phyloP scores from a whole-genome alignment of 2,329 filamentous ascomycete genomes.

The Claviceps capensis region DNA sequence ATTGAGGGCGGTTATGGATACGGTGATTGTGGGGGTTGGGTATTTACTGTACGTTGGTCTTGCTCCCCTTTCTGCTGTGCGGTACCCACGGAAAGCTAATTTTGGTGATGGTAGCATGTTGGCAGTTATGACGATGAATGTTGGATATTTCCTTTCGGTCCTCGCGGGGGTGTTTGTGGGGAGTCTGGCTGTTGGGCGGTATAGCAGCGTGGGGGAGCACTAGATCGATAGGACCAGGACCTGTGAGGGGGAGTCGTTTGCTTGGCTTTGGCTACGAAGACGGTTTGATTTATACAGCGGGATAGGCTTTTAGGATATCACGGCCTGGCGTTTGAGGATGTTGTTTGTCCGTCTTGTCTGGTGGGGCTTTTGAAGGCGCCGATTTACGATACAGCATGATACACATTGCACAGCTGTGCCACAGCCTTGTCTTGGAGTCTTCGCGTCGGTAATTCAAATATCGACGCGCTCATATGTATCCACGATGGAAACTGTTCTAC shows the following conservation, averaged over 20 bases:
- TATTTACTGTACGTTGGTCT: slow-evolving; percentile 61
- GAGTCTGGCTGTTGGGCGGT: slow-evolving; percentile 67
- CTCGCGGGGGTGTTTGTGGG: slow-evolving; percentile 73
- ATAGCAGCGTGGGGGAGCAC: slow-evolving; percentile 37
- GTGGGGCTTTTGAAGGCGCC: too few species aligned
- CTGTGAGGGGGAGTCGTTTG: not conserved
- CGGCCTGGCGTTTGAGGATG: too few species aligned
- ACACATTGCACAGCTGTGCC: too few species aligned
- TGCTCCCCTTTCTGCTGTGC: not conserved
- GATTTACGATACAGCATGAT: too few species aligned
- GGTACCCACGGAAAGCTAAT: too few species aligned
- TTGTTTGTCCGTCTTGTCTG: too few species aligned
- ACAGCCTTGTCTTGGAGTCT: too few species aligned
- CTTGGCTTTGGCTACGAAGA: too few species aligned
- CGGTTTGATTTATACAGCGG: not conserved
- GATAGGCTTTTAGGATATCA: too few species aligned
- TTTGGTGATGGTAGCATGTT: slow-evolving; percentile 52
- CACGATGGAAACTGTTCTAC: too few species aligned
- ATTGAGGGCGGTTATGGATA: slow-evolving; percentile 56
- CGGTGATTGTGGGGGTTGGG: slow-evolving; percentile 59
- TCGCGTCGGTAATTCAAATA: too few species aligned
- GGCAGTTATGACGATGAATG: slow-evolving; percentile 80
- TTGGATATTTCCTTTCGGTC: slow-evolving; percentile 74
- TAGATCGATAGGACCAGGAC: slow-evolving; percentile 1
- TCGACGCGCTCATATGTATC: too few species aligned